Conservation (phyloP, 1,284 basidiomycete species). For the Cryptococcus amylolentus region DNA sequence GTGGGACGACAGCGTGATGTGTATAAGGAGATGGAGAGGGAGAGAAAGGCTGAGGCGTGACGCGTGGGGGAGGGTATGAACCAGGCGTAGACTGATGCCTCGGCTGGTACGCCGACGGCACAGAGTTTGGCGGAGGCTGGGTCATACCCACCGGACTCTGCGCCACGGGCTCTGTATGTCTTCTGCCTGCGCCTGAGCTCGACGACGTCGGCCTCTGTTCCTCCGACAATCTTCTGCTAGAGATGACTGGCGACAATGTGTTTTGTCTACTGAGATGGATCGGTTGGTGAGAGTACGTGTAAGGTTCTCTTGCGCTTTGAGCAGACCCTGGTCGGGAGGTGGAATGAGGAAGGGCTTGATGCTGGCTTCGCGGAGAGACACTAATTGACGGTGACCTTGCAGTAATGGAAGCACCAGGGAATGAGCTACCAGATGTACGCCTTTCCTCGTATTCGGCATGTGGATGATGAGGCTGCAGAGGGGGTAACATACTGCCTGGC, state of each 20-base stretch:
- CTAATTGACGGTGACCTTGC: constrained; percentile 39
- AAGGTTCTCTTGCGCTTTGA: constrained; percentile 20
- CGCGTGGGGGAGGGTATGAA: background rate
- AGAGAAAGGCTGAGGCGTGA: background rate
- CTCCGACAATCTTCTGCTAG: constrained; percentile 15
- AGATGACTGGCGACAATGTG: constrained; percentile 19
- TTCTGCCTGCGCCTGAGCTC: constrained; percentile 6
- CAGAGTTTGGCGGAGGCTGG: background rate
- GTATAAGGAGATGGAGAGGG: constrained; percentile 10
- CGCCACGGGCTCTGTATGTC: constrained; percentile 3
- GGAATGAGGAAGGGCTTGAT: constrained; percentile 20
- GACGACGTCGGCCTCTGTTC: constrained; percentile 16
- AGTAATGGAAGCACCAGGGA: constrained; percentile 4
- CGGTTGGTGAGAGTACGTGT: constrained; percentile 4
- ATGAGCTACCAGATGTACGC: constrained; percentile 15
- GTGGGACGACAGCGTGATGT: constrained; percentile 17
- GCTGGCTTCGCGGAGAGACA: constrained; percentile 34
- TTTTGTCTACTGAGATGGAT: constrained; percentile 9
- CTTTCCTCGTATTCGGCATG: constrained; percentile 17
- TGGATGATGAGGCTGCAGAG: constrained; percentile 22
- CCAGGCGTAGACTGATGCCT: background rate
- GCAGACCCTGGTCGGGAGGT: constrained; percentile 33
- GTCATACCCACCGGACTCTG: background rate
- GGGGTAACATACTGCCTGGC: constrained; percentile 29
- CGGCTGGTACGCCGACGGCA: background rate